These are phyloP conservation scores for Rutidosis leptorrhynchoides DNA, from an alignment of 129 eudicot genomes.

Conservation along the genomic window DNA sequence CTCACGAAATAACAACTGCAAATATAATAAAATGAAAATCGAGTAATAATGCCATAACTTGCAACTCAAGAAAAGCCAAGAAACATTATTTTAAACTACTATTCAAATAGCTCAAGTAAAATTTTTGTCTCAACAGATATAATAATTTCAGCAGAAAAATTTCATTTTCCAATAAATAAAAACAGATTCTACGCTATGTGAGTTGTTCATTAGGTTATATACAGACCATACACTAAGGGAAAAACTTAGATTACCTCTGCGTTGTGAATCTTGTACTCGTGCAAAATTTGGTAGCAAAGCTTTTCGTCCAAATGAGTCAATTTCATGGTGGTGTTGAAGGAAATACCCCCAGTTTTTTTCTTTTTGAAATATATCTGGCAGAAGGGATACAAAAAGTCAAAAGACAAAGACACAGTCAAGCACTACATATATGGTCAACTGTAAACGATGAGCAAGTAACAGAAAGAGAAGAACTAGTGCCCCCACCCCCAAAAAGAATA, in stretches of 20 bases:
- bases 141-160: background rate
- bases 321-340: conserved; percentile 85
- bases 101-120: background rate
- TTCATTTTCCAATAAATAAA: background rate
- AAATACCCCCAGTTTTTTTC: conserved; percentile 99
- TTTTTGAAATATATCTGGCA: conserved; percentile 90
- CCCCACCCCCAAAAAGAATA: background rate
- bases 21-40: conserved; percentile 5
- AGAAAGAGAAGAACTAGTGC: background rate
- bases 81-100: background rate
- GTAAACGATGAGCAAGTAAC: background rate
- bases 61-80: background rate
- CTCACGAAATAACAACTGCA: conserved; percentile 87
- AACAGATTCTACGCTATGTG: background rate
- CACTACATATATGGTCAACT: background rate
- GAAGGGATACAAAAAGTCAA: conserved; percentile 16
- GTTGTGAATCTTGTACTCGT: conserved; percentile 97
- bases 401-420: background rate
- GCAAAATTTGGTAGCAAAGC: conserved; percentile 96
- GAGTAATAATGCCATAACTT: background rate
- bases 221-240: conserved; percentile 2
- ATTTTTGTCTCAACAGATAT: background rate
- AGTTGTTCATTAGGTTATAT: conserved; percentile 9
- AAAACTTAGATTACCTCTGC: conserved; percentile 71
- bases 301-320: conserved; percentile 96